Evolutionary conservation across 2,329 filamentous ascomycete species (phyloP), one percentile per base, ranked within the genome.

Genomic region (Aspergillus thermomutatus): DNA sequence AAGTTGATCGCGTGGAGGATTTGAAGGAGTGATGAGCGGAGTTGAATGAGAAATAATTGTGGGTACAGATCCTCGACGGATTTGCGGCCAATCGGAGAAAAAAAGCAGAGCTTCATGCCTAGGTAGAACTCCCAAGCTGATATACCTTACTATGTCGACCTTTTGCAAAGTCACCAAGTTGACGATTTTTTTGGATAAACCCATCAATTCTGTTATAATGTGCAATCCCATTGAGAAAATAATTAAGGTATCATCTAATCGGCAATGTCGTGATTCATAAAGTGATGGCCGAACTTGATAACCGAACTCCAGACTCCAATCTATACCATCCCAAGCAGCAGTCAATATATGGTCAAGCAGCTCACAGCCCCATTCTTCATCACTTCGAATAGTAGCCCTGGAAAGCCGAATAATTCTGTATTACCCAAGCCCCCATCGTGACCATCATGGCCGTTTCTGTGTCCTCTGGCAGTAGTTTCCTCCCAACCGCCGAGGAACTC

Each of bases 301-400:
- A 10, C 14, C 21, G 14, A 46, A 14, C 23, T 23, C 43, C 19
- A 46, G 23, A 46, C n/a, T 23, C 21, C 21, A 14, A 5, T 14
- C 43, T 46, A 46, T 46, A 46, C 21, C 34, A 37, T 43, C 21
- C 45, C 45, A 56, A 83, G 11, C 10, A 72, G 23, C 8, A 11
- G 34, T 63, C 34, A 96, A 78, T 92, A 96, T 25, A 96, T 87
- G 9, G 93, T 97, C 71, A 97, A 80, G 26, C 90, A 89, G 73
- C 91, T 95, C 25, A 99, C 90, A 59, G 86, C 88, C 3, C 90
- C 92, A 69, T 96, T 97, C 84, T 90, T 92, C 73, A 97, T 76
- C 27, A 99, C 93, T 76, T 99, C 94, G 77, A 99, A 97, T 49
- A 97, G 86, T 73, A 97, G 77, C 0, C 94, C 93, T 0, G 94